These are phyloP conservation scores for Acrodontium crateriforme DNA, from an alignment of 2,329 filamentous ascomycete species.

Conservation along the genomic window DNA sequence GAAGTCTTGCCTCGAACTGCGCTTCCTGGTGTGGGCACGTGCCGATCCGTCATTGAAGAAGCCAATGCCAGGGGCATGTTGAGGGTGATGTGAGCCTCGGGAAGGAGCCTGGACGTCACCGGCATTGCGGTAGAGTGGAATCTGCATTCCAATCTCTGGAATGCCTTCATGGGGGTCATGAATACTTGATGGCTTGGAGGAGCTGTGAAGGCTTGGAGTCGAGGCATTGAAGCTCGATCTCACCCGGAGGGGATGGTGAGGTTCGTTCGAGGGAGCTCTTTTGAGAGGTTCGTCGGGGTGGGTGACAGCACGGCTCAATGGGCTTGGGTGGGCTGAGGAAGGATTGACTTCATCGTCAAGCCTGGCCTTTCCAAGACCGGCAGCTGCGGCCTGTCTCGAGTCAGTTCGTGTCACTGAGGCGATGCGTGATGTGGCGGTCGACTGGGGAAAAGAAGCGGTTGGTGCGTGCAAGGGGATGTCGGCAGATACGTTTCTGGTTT, in stretches of 20 bases:
- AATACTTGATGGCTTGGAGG: conserved; percentile 41
- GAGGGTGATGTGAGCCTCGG: conserved; percentile 39
- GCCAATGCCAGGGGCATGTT: conserved; percentile 32
- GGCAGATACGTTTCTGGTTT: conserved; percentile 55
- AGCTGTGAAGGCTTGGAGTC: conserved; percentile 32
- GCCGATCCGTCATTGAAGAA: conserved; percentile 40
- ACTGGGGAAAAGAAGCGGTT: conserved; percentile 68
- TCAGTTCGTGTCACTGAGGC: conserved; percentile 79
- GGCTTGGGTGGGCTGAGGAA: conserved; percentile 9
- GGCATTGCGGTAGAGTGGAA: conserved; percentile 84
- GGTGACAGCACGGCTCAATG: conserved; percentile 15
- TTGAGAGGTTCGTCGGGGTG: conserved; percentile 9
- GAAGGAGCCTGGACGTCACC: conserved; percentile 95
- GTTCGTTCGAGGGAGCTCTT: conserved; percentile 25
- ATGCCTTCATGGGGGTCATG: conserved; percentile 67
- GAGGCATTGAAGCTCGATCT: conserved; percentile 42
- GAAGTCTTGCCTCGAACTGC: conserved; percentile 56
- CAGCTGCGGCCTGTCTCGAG: conserved; percentile 73
- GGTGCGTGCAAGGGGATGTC: conserved; percentile 82
- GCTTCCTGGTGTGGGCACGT: conserved; percentile 51
- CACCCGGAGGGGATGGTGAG: conserved; percentile 45
- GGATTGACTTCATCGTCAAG: conserved; percentile 37
- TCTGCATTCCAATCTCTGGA: conserved; percentile 79
- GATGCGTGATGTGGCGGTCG: conserved; percentile 72
- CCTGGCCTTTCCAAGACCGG: conserved; percentile 56